Conservation (phyloP, 257 asterid genomes). For the Nicotiana paniculata region DNA sequence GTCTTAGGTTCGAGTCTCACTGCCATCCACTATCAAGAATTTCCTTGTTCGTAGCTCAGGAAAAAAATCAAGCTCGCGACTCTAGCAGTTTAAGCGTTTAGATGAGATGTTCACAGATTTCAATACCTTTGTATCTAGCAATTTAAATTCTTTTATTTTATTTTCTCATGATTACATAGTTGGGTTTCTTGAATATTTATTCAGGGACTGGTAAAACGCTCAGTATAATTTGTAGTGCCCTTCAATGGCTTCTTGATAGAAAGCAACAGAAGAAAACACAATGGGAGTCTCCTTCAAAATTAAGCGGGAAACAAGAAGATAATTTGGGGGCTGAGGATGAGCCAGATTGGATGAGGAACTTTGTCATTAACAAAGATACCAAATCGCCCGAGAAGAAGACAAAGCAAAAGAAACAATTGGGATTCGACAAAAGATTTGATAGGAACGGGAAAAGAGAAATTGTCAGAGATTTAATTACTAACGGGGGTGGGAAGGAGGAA, state of each 20-base stretch:
- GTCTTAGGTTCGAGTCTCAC: too few species aligned
- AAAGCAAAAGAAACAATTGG: conserved; percentile 16
- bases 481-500: conserved; percentile 20
- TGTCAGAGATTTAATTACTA: conserved; percentile 40
- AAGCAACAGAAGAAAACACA: conserved; percentile 28
- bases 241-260: conserved; percentile 87
- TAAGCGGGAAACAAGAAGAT: conserved; percentile 30
- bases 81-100: too few species aligned
- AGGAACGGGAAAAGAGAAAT: conserved; percentile 20
- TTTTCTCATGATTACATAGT: neutral
- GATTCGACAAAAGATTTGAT: conserved; percentile 17
- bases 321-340: conserved; percentile 43
- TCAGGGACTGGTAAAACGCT: conserved; percentile 97
- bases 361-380: conserved; percentile 41
- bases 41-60: too few species aligned
- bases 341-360: conserved; percentile 87
- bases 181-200: neutral
- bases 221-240: conserved; percentile 92
- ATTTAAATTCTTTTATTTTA: too few species aligned
- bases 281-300: conserved; percentile 7
- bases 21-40: too few species aligned
- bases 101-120: too few species aligned
- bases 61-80: too few species aligned
- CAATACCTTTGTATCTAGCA: too few species aligned
- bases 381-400: conserved; percentile 28